Evolutionary conservation across 108 stramenopile genomes (phyloP).

Genomic region (Skeletonema costatum): DNA sequence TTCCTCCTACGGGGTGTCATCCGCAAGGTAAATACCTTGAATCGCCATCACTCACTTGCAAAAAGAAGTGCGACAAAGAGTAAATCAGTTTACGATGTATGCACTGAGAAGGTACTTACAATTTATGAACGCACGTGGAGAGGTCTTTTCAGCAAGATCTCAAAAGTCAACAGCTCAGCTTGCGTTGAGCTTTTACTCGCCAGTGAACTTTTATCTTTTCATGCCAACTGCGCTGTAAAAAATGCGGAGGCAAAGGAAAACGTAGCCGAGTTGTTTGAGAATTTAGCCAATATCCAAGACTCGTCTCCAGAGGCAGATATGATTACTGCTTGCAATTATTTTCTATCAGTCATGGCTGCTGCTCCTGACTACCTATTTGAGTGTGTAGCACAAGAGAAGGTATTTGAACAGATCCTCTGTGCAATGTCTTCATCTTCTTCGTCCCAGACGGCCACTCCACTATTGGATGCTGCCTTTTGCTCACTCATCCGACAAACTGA

Average conservation of each 20-base stretch:
- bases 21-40: conserved; percentile 28
- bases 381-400: conserved; percentile 9
- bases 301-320: conserved; percentile 7
- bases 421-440: conserved; percentile 1
- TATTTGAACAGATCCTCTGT: conserved; percentile 17
- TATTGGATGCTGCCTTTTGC: conserved; percentile 44
- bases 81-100: conserved; percentile 15
- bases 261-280: conserved; percentile 12
- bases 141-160: conserved; percentile 9
- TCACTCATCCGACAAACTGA: conserved; percentile 28
- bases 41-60: conserved; percentile 19
- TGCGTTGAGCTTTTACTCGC: conserved; percentile 20
- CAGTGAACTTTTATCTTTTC: conserved; percentile 31
- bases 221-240: conserved; percentile 1
- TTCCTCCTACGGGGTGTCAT: conserved; percentile 26
- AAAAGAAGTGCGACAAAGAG: conserved; percentile 11
- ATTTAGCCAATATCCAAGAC: neutral
- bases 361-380: conserved; percentile 2
- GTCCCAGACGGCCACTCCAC: neutral
- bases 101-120: conserved; percentile 6
- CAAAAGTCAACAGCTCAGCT: conserved; percentile 1
- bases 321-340: conserved; percentile 27
- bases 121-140: conserved; percentile 12
- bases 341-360: conserved; percentile 29
- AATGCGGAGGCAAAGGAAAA: neutral